Evolutionary conservation across 768 basidiomycete genomes (phyloP).

Genomic region (Sporobolomyces pararoseus): DNA sequence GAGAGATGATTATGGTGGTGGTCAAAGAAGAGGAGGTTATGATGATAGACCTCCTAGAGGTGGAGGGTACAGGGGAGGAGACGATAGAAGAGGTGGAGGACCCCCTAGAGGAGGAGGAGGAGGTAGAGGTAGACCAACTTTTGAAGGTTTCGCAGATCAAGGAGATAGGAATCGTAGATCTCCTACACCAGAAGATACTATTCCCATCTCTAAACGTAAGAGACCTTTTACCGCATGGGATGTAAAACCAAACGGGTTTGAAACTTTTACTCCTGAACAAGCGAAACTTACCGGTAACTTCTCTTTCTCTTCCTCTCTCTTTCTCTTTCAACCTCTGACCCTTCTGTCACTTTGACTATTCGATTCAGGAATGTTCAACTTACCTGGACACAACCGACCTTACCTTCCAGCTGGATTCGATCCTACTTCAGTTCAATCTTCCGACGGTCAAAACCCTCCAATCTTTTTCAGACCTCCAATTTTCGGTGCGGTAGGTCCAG

Average conservation of each 20-base stretch:
- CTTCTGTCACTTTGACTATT: constrained; percentile 13
- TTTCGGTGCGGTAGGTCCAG: constrained; percentile 55
- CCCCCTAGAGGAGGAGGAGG: constrained; percentile 50
- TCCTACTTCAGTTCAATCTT: constrained; percentile 53
- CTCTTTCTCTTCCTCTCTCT: background rate
- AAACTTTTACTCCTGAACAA: constrained; percentile 88
- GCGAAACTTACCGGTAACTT: constrained; percentile 91
- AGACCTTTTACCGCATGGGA: constrained; percentile 94
- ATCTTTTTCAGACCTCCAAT: constrained; percentile 41
- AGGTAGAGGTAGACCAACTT: constrained; percentile 56
- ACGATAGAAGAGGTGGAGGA: constrained; percentile 20
- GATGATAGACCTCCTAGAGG: constrained; percentile 14
- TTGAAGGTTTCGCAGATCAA: constrained; percentile 58
- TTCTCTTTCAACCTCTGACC: background rate
- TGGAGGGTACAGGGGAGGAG: constrained; percentile 24
- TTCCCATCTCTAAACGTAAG: constrained; percentile 77
- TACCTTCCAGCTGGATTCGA: constrained; percentile 59
- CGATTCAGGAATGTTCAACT: constrained; percentile 81
- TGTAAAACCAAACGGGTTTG: constrained; percentile 89
- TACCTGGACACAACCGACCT: constrained; percentile 73
- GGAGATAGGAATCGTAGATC: constrained; percentile 76
- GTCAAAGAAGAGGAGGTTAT: background rate
- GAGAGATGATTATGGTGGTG: constrained; percentile 8
- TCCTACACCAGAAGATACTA: constrained; percentile 81
- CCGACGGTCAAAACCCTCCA: constrained; percentile 28